Base-by-base conservation (phyloP, 2,329 filamentous ascomycete genomes). In the Fusarium haematococcum region DNA sequence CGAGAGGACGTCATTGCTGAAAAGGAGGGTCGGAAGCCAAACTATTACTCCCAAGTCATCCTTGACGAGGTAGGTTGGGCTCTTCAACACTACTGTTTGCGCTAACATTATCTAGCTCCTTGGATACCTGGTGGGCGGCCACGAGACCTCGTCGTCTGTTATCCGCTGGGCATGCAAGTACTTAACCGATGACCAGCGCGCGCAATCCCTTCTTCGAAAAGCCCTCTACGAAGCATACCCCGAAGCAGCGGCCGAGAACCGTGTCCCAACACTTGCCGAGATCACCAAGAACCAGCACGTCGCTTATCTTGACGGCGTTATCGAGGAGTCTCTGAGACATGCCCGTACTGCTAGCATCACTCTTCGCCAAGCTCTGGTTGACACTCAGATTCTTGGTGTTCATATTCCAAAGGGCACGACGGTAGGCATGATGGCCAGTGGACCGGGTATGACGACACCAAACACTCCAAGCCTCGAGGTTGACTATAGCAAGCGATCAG, bases 251-350 rank as follows among this genome's bases (percentile, higher is more conserved):
- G 25, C 43, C 0, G 74, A 76, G 5, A 43, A 59, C 0, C 77
- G 82, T 2, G 23, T 67, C 5, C 82, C 81, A 2, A 77, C 75
- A 0, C 70, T 75, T 2, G 35, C 72, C 2, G 83, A 84, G 69
- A 78, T 84, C 2, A 67, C 66, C 1, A 62, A 61, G n/a, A 60
- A 75, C 6, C 48, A 54, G 4, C 68, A 76, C 0, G 70, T 82
- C 2, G 80, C 80, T 0, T 84, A 83, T 68, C 79, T 85, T 1
- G 83, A 85, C 39, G 83, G 82, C 6, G 75, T 80, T 3, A 70
- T 84, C 2, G 82, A 84, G 62, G 83, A 86, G 65, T 75, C 79
- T 0, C 73, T 85, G 1, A 80, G 84, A 1, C 56, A 74, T 23
- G 70, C 77, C 2, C 74, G 77, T 4, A 74, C 78, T 9, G 79